Base-by-base conservation (phyloP, 2,329 filamentous ascomycete genomes). In the Diaporthe australafricana region DNA sequence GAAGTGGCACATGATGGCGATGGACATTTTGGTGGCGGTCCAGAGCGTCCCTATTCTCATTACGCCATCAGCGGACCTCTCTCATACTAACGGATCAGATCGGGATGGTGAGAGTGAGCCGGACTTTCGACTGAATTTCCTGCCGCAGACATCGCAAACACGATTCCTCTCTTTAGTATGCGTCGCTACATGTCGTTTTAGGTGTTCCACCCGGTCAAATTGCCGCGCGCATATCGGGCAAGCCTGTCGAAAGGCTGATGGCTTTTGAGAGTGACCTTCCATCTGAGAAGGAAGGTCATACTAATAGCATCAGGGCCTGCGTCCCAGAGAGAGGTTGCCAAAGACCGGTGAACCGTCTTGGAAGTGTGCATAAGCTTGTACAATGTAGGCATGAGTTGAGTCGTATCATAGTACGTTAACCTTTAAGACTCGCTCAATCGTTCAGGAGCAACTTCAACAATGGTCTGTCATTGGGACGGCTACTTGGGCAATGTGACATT, bases 51-150 rank as follows among this genome's bases (percentile, higher is more conserved):
- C 70, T 71, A 17, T 42, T 47, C 6, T 30, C 17, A 8, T 30
- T 48, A 32, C 42, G 20, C 14, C 16, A 20, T 71, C 32, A 71
- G 70, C 53, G n/a, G n/a, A 47, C 17, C 7, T 7, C 6, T n/a
- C n/a, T 45, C 20, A 47, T 17, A 6, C n/a, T 6, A 35, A 22
- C 9, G 22, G 1, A 3, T 32, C 7, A 32, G 8, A 5, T 25
- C 8, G 20, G 27, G 35, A 25, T 14, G 5, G 25, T 57, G n/a
- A n/a, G 12, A 30, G 35, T 45, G 22, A 5, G 14, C 20, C 42
- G 12, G 17, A 71, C 70, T 68, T 71, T 45, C 70, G 63, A 62
- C 70, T 71, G 35, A 71, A 71, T 27, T 40, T 60, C 27, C 70
- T 68, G 27, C 70, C 70, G 25, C 70, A 71, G 20, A 69, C 55